Evolutionary conservation across 2,329 filamentous ascomycete genomes (phyloP).

Genomic region (Albophoma yamanashiensis): DNA sequence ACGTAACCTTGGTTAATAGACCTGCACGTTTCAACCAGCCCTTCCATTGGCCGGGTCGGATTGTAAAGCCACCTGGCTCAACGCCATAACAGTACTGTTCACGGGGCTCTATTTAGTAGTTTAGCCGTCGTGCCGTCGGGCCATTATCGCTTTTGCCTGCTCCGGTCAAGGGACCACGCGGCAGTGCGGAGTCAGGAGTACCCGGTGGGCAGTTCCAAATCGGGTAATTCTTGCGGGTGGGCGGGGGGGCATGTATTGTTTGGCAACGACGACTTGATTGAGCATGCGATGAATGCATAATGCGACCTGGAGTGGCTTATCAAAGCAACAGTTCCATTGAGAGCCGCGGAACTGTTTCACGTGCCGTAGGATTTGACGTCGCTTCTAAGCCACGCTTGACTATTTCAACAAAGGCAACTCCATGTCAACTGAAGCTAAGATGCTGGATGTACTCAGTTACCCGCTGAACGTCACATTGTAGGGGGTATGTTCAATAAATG

Average conservation of each 20-base stretch:
- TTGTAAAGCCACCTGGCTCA: not conserved
- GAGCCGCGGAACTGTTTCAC: too few relatives aligned
- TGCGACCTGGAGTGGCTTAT: too few relatives aligned
- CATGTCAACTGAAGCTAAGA: too few relatives aligned
- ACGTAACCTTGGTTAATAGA: not conserved
- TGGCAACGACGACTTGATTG: not conserved
- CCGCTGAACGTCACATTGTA: too few relatives aligned
- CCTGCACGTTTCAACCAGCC: not conserved
- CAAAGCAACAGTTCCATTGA: too few relatives aligned
- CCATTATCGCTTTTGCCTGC: not conserved
- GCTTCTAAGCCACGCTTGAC: too few relatives aligned
- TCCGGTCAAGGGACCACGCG: not conserved
- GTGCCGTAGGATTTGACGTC: too few relatives aligned
- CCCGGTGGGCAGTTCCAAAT: not conserved
- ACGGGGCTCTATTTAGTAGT: not conserved
- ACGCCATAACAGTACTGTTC: not conserved
- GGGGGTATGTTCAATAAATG: too few relatives aligned
- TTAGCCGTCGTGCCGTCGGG: not conserved
- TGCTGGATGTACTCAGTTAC: too few relatives aligned
- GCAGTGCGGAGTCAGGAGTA: not conserved
- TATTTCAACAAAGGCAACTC: too few relatives aligned
- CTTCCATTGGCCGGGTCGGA: too few relatives aligned
- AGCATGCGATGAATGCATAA: too few relatives aligned
- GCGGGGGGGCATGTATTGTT: not conserved
- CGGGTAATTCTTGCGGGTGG: not conserved